These are phyloP conservation scores for Cucumis melo DNA, from an alignment of 306 rosid species.

Conservation along the genomic window DNA sequence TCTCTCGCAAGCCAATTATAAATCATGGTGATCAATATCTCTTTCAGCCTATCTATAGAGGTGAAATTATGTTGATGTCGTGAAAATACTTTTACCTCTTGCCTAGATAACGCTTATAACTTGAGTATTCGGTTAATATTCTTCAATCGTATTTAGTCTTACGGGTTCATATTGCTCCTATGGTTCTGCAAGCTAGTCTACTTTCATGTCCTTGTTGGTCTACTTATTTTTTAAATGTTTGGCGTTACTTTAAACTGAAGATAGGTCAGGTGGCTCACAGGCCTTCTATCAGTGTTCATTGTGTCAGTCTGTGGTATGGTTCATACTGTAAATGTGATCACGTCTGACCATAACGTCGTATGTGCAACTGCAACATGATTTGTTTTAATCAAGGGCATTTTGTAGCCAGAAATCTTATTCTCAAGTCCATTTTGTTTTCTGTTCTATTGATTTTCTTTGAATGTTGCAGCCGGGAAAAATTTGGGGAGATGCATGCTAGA, in stretches of 20 bases:
- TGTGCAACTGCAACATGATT: neutral
- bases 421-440: neutral
- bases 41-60: neutral
- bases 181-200: neutral
- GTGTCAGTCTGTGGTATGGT: neutral
- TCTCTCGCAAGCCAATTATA: neutral
- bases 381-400: neutral
- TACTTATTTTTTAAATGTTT: neutral
- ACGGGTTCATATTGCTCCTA: neutral
- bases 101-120: neutral
- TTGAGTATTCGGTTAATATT: neutral
- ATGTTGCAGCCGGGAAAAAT: conserved; percentile 73
- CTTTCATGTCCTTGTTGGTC: neutral
- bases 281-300: neutral
- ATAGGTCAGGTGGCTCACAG: neutral
- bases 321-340: neutral
- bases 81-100: neutral
- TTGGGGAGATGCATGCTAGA: conserved; percentile 94
- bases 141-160: neutral
- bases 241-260: neutral
- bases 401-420: neutral
- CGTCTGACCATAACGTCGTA: neutral
- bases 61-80: neutral
- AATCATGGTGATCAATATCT: neutral
- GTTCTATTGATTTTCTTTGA: neutral